These are phyloP conservation scores for Selaginella tamariscina DNA, from an alignment of 75 land plant genomes.

Conservation along the genomic window DNA sequence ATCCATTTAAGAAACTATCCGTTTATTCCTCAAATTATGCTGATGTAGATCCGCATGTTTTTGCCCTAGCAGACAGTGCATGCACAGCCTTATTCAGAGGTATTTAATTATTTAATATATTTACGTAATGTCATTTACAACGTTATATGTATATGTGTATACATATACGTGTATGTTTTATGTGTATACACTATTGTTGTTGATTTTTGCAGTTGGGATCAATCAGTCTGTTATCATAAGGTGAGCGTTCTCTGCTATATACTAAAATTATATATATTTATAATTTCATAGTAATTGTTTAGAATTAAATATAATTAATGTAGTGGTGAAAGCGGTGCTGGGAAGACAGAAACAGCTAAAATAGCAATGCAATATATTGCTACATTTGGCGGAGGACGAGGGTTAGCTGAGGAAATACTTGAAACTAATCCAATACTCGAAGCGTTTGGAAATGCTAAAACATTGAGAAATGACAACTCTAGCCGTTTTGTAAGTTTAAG, in stretches of 20 bases:
- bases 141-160: too few species aligned
- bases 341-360: conserved; percentile 90
- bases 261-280: too few species aligned
- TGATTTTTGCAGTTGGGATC: conserved; percentile 5
- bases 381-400: conserved; percentile 66
- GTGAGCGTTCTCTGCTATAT: too few species aligned
- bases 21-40: neutral
- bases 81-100: neutral
- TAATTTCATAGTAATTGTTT: too few species aligned
- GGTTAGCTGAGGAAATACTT: conserved; percentile 59
- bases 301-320: neutral
- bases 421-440: conserved; percentile 73
- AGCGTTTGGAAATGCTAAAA: conserved; percentile 92
- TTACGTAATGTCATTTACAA: too few species aligned
- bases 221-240: neutral
- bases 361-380: conserved; percentile 88
- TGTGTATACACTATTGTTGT: neutral
- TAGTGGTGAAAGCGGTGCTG: conserved; percentile 97
- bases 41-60: neutral
- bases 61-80: neutral
- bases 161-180: neutral
- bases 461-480: conserved; percentile 69
- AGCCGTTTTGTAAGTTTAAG: conserved; percentile 71
- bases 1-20: neutral
- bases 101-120: neutral